Evolutionary conservation across 2,329 filamentous ascomycete genomes (phyloP).

Genomic region (Calonectria crousiana): DNA sequence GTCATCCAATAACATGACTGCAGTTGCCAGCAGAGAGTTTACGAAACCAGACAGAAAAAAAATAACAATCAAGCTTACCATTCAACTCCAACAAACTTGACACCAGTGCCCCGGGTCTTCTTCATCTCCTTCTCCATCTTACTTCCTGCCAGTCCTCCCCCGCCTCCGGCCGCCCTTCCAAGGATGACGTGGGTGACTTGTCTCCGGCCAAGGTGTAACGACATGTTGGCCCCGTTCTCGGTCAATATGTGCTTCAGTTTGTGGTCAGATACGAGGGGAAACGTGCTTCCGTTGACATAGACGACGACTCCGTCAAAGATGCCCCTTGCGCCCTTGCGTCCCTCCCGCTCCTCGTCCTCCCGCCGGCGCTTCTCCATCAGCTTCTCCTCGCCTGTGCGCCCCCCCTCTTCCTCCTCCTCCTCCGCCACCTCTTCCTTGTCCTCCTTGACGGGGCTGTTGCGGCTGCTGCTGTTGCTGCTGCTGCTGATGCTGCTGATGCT

Average conservation of each 20-base stretch:
- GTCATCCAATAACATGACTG: background rate
- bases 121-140: constrained; percentile 88
- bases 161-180: constrained; percentile 66
- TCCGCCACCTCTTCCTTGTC: background rate
- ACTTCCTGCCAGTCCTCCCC: constrained; percentile 77
- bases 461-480: too few species aligned
- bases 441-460: background rate
- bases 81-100: constrained; percentile 85
- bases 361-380: constrained; percentile 50
- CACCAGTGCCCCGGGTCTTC: constrained; percentile 73
- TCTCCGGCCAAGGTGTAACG: constrained; percentile 77
- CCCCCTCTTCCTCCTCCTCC: background rate
- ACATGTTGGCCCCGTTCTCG: constrained; percentile 78
- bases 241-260: constrained; percentile 83
- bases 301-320: constrained; percentile 81
- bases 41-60: background rate
- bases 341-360: constrained; percentile 64
- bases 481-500: too few species aligned
- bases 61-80: constrained; percentile 65
- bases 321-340: constrained; percentile 44
- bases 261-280: constrained; percentile 86
- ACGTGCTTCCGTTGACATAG: constrained; percentile 90
- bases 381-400: constrained; percentile 40
- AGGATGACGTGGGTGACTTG: constrained; percentile 90
- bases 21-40: too few species aligned